Percentiles rank a stretch among this genome's conserved stretches.
Evolutionary conservation across 2,329 filamentous ascomycete genomes (phyloP).

Genomic region (Stemphylium lycopersici): DNA sequence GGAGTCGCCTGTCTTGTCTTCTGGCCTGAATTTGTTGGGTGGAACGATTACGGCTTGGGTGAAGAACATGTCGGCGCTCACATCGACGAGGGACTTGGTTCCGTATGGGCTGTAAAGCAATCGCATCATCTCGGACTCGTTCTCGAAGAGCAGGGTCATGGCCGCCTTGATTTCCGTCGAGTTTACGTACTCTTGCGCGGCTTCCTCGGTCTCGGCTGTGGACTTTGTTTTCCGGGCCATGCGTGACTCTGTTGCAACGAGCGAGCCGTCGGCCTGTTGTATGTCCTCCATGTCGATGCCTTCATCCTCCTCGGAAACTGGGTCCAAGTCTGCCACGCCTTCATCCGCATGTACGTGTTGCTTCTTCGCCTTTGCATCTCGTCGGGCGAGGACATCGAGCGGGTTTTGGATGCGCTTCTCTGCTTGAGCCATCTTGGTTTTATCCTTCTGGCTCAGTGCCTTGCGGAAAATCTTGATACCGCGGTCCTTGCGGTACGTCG

Average conservation of each 20-base stretch:
- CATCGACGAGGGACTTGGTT: conserved; percentile 58
- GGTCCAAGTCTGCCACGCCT: conserved; percentile 69
- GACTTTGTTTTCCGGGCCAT: conserved; percentile 51
- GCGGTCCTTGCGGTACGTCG: conserved; percentile 84
- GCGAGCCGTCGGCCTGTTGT: conserved; percentile 55
- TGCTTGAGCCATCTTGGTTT: conserved; percentile 74
- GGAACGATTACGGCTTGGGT: conserved; percentile 84
- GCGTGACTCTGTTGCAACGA: conserved; percentile 56
- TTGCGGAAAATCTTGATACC: conserved; percentile 95
- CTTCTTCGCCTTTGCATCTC: conserved; percentile 53
- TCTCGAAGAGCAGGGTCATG: conserved; percentile 79
- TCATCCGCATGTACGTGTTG: conserved; percentile 65
- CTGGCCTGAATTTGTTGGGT: conserved; percentile 88
- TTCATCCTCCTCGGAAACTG: conserved; percentile 52
- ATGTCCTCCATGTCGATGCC: conserved; percentile 42
- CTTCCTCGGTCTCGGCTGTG: conserved; percentile 37
- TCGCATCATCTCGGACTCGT: conserved; percentile 81
- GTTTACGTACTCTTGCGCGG: conserved; percentile 75
- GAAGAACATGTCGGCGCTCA: conserved; percentile 94
- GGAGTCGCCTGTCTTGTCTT: conserved; percentile 79
- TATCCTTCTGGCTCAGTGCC: conserved; percentile 74
- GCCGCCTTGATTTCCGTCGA: conserved; percentile 82
- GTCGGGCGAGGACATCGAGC: conserved; percentile 63
- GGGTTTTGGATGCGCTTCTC: conserved; percentile 74
- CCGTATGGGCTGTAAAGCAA: conserved; percentile 85